phyloP scores from a whole-genome alignment of 495 filamentous ascomycete species.

The Aspergillus leporis region DNA sequence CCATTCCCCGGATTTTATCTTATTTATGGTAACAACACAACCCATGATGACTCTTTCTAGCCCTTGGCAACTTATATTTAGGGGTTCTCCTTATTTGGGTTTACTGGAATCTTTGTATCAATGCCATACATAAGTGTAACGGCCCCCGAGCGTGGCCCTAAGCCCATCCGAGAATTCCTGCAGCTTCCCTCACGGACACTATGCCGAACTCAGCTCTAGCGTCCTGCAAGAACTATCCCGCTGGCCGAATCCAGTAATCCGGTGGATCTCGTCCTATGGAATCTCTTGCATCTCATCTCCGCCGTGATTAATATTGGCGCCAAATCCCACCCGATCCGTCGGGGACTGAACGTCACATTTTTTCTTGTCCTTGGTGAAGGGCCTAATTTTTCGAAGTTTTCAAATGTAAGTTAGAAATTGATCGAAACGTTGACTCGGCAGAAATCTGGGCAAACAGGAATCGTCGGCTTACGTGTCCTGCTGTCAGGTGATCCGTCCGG shows the following conservation, averaged over 20 bases:
- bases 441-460: neutral
- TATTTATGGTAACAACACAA: no score
- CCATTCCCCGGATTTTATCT: no score
- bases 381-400: neutral
- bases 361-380: neutral
- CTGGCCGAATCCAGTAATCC: slow-evolving; percentile 10
- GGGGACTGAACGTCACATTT: neutral
- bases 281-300: slow-evolving; percentile 10
- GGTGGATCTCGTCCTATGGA: slow-evolving; percentile 1
- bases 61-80: no score
- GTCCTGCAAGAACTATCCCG: slow-evolving; percentile 1
- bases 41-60: no score
- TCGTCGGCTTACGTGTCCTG: neutral
- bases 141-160: neutral
- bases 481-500: neutral
- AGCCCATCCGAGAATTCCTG: neutral
- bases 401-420: neutral
- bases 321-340: neutral
- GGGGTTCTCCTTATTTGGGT: no score
- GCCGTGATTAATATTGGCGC: neutral
- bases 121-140: neutral
- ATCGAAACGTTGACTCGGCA: neutral
- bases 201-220: neutral
- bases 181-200: slow-evolving; percentile 12
- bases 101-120: neutral